Percentiles rank a stretch among this genome's conserved stretches.
These are phyloP conservation scores for Epicoccum nigrum DNA, from an alignment of 2,329 filamentous ascomycete genomes.

Conservation along the genomic window DNA sequence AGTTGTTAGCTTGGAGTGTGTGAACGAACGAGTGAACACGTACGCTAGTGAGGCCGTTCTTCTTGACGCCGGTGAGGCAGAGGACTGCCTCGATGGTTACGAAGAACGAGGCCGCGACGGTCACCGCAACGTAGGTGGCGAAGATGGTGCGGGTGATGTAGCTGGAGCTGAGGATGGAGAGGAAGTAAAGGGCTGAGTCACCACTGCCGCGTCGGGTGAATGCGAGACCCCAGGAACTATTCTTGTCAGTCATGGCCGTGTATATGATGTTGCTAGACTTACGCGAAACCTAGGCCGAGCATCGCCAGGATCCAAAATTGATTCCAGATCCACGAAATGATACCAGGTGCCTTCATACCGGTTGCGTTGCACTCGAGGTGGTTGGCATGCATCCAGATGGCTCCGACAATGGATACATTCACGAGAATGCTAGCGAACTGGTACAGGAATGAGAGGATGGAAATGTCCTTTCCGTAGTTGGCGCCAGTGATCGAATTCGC, in stretches of 20 bases:
- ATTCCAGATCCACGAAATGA: constrained; percentile 22
- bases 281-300: constrained; percentile 22
- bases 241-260: background rate
- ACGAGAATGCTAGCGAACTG: constrained; percentile 24
- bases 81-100: constrained; percentile 20
- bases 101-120: constrained; percentile 19
- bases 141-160: constrained; percentile 17
- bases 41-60: constrained; percentile 22
- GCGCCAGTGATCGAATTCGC: background rate
- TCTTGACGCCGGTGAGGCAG: constrained; percentile 21
- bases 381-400: constrained; percentile 28
- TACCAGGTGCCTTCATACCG: constrained; percentile 20
- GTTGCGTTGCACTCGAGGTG: constrained; percentile 25
- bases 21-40: background rate
- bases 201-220: constrained; percentile 12
- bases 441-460: constrained; percentile 25
- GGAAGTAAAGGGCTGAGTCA: constrained; percentile 13
- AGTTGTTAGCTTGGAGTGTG: background rate
- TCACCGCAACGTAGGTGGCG: constrained; percentile 17
- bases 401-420: constrained; percentile 32
- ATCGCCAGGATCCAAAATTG: constrained; percentile 23
- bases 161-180: constrained; percentile 8
- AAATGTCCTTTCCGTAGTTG: constrained; percentile 20
- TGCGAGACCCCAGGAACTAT: constrained; percentile 20
- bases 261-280: background rate